Percentiles rank a stretch among this genome's conserved stretches.
phyloP scores from a whole-genome alignment of 441 rosid genomes.

The Adansonia gregorii region DNA sequence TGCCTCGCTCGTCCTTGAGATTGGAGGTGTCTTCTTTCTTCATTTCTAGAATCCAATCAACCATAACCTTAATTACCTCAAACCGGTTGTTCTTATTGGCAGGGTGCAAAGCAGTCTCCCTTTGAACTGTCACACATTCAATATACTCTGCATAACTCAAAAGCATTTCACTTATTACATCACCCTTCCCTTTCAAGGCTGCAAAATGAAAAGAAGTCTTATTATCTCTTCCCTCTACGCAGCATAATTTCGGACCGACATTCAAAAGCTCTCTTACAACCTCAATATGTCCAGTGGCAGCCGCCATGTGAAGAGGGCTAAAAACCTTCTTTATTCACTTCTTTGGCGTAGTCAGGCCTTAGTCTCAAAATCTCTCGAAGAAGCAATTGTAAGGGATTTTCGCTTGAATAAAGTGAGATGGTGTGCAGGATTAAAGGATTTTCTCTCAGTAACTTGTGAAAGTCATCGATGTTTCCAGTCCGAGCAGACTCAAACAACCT shows the following conservation, averaged over 20 bases:
- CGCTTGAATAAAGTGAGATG: neutral
- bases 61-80: conserved; percentile 4
- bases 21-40: neutral
- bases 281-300: conserved; percentile 14
- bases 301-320: conserved; percentile 24
- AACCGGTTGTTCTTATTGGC: conserved; percentile 24
- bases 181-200: conserved; percentile 22
- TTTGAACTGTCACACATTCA: conserved; percentile 9
- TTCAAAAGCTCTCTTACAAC: conserved; percentile 7
- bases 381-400: conserved; percentile 35
- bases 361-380: conserved; percentile 21
- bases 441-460: conserved; percentile 29
- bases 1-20: conserved; percentile 24
- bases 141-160: conserved; percentile 11
- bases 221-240: neutral
- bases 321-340: conserved; percentile 24
- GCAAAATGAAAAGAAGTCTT: conserved; percentile 27
- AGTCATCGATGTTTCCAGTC: conserved; percentile 25
- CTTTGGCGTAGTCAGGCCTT: conserved; percentile 15
- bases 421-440: conserved; percentile 32
- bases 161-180: conserved; percentile 16
- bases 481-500: conserved; percentile 35
- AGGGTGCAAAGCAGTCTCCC: conserved; percentile 31
- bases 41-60: neutral
- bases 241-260: neutral